Percentiles rank a stretch among this genome's conserved stretches.
phyloP scores from a whole-genome alignment of 2,329 filamentous ascomycete species.

The Chaetomium strumarium region DNA sequence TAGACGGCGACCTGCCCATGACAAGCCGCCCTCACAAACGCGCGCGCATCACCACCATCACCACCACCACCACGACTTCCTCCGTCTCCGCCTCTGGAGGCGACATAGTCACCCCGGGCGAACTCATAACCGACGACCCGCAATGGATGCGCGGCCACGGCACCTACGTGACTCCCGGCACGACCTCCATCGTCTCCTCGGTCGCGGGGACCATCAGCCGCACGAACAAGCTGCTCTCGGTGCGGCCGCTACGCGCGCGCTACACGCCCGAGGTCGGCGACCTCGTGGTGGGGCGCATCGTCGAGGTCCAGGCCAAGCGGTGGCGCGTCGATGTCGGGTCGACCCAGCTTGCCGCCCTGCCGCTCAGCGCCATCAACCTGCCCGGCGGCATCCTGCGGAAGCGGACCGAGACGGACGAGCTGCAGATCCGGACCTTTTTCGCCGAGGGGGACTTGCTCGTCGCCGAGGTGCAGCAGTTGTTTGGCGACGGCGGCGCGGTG shows the following conservation, averaged over 20 bases:
- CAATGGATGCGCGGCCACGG: slow-evolving; percentile 99
- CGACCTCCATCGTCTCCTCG: slow-evolving; percentile 74
- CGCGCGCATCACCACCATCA: not conserved
- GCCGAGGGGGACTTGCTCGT: slow-evolving; percentile 89
- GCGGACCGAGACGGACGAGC: slow-evolving; percentile 89
- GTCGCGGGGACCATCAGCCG: slow-evolving; percentile 85
- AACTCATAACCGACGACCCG: slow-evolving; percentile 81
- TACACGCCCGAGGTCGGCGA: slow-evolving; percentile 97
- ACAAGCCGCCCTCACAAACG: slow-evolving; percentile 13
- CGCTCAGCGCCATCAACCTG: slow-evolving; percentile 86
- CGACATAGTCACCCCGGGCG: slow-evolving; percentile 79
- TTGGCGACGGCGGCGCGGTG: slow-evolving; percentile 76
- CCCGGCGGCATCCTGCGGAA: slow-evolving; percentile 88
- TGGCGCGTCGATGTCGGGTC: slow-evolving; percentile 96
- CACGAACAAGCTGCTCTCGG: slow-evolving; percentile 94
- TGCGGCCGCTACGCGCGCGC: slow-evolving; percentile 81
- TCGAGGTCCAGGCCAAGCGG: slow-evolving; percentile 85
- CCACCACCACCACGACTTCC: not conserved
- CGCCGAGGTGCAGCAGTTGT: slow-evolving; percentile 88
- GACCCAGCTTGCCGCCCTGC: slow-evolving; percentile 76
- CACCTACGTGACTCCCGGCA: slow-evolving; percentile 64
- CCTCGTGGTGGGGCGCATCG: slow-evolving; percentile 86
- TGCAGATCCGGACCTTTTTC: slow-evolving; percentile 97
- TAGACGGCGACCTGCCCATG: slow-evolving; percentile 42
- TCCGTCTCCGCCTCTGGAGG: not conserved